phyloP scores from a whole-genome alignment of 83 land plant species.

The Thuja plicata region DNA sequence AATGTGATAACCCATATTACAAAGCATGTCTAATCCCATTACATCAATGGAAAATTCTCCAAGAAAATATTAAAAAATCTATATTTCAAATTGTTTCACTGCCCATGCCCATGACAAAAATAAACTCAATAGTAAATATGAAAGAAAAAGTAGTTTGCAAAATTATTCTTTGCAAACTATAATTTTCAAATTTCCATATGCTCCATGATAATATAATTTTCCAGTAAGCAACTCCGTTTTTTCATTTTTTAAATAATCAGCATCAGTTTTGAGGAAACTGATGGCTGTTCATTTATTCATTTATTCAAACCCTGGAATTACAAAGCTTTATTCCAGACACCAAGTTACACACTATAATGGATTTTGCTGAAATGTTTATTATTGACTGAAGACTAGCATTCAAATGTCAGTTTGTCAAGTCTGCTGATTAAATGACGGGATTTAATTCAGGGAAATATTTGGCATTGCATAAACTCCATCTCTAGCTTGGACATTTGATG shows the following conservation, averaged over 20 bases:
- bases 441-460: neutral
- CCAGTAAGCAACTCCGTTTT: neutral
- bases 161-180: neutral
- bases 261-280: no score
- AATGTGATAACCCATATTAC: no score
- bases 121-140: no score
- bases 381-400: neutral
- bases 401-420: neutral
- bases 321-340: neutral
- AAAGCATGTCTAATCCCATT: no score
- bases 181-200: neutral
- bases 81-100: no score
- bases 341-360: neutral
- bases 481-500: neutral
- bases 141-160: no score
- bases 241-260: no score
- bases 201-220: neutral
- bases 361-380: no score
- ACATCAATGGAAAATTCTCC: no score
- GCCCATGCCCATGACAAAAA: no score
- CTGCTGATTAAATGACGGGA: neutral
- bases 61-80: no score
- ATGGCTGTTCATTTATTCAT: neutral
- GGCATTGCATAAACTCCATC: neutral
- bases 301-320: neutral